Evolutionary conservation across 306 rosid species (phyloP).

Genomic region (Elaeagnus macrophylla): DNA sequence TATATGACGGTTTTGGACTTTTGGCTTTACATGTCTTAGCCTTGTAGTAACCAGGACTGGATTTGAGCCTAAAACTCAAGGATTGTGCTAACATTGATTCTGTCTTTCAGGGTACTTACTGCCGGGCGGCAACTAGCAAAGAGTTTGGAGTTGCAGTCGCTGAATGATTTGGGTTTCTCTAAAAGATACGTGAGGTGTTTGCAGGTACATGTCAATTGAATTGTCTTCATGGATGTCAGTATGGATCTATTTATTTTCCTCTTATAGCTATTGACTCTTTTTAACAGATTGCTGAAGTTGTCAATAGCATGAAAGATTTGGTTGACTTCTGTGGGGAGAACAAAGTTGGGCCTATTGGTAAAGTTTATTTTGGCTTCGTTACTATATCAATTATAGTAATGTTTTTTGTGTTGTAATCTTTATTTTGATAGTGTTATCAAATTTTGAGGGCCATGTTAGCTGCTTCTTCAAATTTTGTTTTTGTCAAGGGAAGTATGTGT

Average conservation of each 20-base stretch:
- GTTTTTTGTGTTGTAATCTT: too few relatives aligned
- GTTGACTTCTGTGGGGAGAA: slow-evolving; percentile 70
- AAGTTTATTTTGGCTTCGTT: slow-evolving; percentile 10
- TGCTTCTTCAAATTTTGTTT: too few relatives aligned
- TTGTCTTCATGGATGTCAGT: slow-evolving; percentile 10
- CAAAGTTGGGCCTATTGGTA: slow-evolving; percentile 75
- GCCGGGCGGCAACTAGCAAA: slow-evolving; percentile 94
- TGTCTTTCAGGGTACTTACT: slow-evolving; percentile 61
- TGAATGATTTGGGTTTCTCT: slow-evolving; percentile 90
- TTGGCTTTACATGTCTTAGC: not conserved
- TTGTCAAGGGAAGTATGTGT: too few relatives aligned
- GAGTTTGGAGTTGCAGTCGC: slow-evolving; percentile 80
- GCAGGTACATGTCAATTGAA: slow-evolving; percentile 47
- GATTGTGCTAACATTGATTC: slow-evolving; percentile 11
- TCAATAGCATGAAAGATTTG: slow-evolving; percentile 91
- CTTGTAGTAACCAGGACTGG: not conserved
- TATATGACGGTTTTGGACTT: too few relatives aligned
- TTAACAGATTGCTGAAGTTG: slow-evolving; percentile 90
- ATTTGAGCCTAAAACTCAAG: not conserved
- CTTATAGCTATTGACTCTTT: slow-evolving; percentile 14
- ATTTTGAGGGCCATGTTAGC: too few relatives aligned
- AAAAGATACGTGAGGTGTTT: slow-evolving; percentile 96
- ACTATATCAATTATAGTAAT: not conserved
- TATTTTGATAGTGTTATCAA: too few relatives aligned
- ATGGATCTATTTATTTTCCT: not conserved